phyloP scores from a whole-genome alignment of 2,329 filamentous ascomycete species.

The Trichoderma endophyticum region DNA sequence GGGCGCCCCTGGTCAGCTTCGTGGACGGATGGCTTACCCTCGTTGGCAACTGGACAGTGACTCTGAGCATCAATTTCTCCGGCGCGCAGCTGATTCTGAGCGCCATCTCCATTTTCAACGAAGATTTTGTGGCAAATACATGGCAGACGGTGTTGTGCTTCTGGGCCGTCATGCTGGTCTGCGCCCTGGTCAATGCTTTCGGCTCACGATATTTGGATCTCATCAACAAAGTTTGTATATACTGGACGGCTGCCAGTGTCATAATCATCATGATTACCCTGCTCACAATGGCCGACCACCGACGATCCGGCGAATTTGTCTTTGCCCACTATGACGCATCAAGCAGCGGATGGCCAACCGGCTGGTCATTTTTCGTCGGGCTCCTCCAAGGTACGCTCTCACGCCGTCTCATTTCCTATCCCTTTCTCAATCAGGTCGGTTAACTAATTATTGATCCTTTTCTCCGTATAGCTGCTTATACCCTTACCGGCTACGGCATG shows the following conservation, averaged over 20 bases:
- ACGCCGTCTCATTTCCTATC: not conserved
- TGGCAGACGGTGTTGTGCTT: conserved; percentile 78
- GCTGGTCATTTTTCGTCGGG: conserved; percentile 56
- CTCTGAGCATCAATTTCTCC: conserved; percentile 68
- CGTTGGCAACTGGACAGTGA: conserved; percentile 68
- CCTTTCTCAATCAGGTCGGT: not conserved
- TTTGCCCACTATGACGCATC: conserved; percentile 67
- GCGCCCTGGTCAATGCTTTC: conserved; percentile 66
- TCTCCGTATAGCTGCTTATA: conserved; percentile 43
- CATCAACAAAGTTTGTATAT: conserved; percentile 68
- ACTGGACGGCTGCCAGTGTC: conserved; percentile 70
- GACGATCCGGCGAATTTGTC: conserved; percentile 62
- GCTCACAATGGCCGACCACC: conserved; percentile 61
- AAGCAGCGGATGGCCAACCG: conserved; percentile 66
- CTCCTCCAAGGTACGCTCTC: conserved; percentile 45
- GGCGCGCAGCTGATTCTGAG: conserved; percentile 67
- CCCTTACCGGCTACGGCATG: conserved; percentile 49
- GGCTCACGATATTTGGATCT: conserved; percentile 56
- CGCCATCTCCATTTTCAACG: conserved; percentile 63
- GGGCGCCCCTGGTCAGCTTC: conserved; percentile 64
- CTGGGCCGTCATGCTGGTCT: conserved; percentile 61
- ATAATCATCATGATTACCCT: conserved; percentile 67
- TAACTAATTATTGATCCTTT: not conserved
- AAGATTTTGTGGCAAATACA: conserved; percentile 54
- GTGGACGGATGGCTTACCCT: conserved; percentile 72